Conservation (phyloP, 768 basidiomycete species). For the Strobilomyces echinocephalus region DNA sequence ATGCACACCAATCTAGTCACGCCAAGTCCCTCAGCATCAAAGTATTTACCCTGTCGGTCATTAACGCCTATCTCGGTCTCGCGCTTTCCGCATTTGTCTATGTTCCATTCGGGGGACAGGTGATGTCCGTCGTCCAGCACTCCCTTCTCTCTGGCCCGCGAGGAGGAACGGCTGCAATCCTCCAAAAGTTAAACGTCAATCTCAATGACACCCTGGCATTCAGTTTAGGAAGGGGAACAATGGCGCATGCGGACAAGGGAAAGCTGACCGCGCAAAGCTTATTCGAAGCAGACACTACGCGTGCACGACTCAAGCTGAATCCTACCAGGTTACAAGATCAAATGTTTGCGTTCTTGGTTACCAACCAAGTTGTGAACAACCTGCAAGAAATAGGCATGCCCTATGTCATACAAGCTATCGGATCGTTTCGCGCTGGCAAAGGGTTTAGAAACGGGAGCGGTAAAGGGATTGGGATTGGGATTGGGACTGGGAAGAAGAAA, state of each 20-base stretch:
- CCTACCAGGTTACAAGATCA: constrained; percentile 76
- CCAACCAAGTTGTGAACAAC: constrained; percentile 77
- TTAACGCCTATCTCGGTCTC: constrained; percentile 91
- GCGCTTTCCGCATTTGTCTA: constrained; percentile 93
- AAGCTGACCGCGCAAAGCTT: constrained; percentile 17
- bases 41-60: constrained; percentile 80
- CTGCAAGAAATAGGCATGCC: constrained; percentile 81
- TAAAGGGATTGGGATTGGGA: constrained; percentile 21
- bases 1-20: constrained; percentile 72
- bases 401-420: constrained; percentile 60
- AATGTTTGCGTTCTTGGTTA: constrained; percentile 91
- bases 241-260: constrained; percentile 9
- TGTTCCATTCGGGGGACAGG: constrained; percentile 84
- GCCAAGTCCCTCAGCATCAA: constrained; percentile 82
- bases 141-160: constrained; percentile 24
- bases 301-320: constrained; percentile 55
- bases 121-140: constrained; percentile 55
- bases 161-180: constrained; percentile 7
- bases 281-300: constrained; percentile 51
- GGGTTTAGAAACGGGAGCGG: constrained; percentile 24
- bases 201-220: constrained; percentile 28
- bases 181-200: constrained; percentile 23
- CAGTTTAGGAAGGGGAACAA: constrained; percentile 19
- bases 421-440: constrained; percentile 45
- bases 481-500: constrained; percentile 53